Percentiles rank a stretch among this genome's conserved stretches.
phyloP scores from a whole-genome alignment of 176 grass and related monocot genomes.

The Phragmites australis region DNA sequence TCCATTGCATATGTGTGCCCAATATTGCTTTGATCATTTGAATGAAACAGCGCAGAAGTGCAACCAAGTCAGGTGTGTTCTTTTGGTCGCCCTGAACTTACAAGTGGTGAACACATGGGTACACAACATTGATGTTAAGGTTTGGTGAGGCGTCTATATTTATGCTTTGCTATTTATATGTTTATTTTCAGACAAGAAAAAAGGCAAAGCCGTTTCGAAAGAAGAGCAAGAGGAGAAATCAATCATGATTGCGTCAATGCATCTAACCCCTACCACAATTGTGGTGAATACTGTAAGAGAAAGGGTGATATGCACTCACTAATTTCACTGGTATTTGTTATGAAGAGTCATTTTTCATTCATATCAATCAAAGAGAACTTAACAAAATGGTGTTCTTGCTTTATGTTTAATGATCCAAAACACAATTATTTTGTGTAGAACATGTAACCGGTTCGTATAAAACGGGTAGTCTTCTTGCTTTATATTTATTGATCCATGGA shows the following conservation, averaged over 20 bases:
- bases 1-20: slow-evolving; percentile 81
- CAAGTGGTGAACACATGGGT: not conserved
- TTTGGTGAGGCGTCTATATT: slow-evolving; percentile 27
- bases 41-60: slow-evolving; percentile 23
- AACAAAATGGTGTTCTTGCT: no score
- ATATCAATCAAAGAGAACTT: slow-evolving; percentile 4
- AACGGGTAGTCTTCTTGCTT: no score
- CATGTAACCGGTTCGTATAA: no score
- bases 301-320: slow-evolving; percentile 12
- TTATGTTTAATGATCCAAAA: no score
- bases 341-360: not conserved
- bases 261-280: slow-evolving; percentile 90
- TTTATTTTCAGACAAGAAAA: slow-evolving; percentile 41
- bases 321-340: not conserved
- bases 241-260: slow-evolving; percentile 73
- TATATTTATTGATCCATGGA: no score
- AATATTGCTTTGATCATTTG: slow-evolving; percentile 67
- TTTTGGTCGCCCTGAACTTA: not conserved
- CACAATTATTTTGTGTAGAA: no score
- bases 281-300: slow-evolving; percentile 65
- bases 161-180: slow-evolving; percentile 11
- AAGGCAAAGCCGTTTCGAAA: slow-evolving; percentile 40
- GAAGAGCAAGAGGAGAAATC: slow-evolving; percentile 45
- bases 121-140: not conserved
- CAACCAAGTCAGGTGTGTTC: slow-evolving; percentile 44